These are phyloP conservation scores for Stereum hirsutum DNA, from an alignment of 1,284 basidiomycete genomes.

Conservation along the genomic window DNA sequence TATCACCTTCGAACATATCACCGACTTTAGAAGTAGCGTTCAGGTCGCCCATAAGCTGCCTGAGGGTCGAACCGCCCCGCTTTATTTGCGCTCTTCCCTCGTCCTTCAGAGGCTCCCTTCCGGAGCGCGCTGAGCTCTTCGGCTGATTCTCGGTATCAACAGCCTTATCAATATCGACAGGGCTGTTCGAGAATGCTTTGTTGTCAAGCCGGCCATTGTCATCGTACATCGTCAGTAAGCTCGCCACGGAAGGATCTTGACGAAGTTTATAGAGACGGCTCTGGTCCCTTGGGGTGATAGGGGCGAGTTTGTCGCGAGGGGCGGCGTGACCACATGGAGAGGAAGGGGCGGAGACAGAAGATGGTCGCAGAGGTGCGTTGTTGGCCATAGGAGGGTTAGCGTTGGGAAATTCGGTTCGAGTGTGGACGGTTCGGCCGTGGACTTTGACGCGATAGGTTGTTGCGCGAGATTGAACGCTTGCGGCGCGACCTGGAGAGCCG, in stretches of 20 bases:
- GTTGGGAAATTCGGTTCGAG: slow-evolving; percentile 54
- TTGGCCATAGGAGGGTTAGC: slow-evolving; percentile 33
- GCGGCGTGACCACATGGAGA: too few relatives aligned
- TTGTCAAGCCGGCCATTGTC: slow-evolving; percentile 54
- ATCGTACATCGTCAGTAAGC: slow-evolving; percentile 62
- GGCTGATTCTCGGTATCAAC: too few relatives aligned
- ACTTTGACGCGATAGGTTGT: slow-evolving; percentile 65
- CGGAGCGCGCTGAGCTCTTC: too few relatives aligned
- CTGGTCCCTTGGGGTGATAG: slow-evolving; percentile 37
- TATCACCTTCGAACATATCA: slow-evolving; percentile 49
- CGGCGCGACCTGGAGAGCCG: slow-evolving; percentile 28
- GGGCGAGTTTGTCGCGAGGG: slow-evolving; percentile 12
- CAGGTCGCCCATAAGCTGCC: slow-evolving; percentile 55
- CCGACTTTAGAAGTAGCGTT: slow-evolving; percentile 27
- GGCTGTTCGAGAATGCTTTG: slow-evolving; percentile 56
- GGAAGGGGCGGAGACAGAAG: slow-evolving; percentile 14
- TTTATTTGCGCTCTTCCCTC: slow-evolving; percentile 41
- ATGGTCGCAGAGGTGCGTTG: slow-evolving; percentile 19
- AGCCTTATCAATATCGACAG: slow-evolving; percentile 24
- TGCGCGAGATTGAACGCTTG: slow-evolving; percentile 41
- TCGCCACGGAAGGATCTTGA: slow-evolving; percentile 68
- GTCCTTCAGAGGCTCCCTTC: too few relatives aligned
- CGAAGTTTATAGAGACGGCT: slow-evolving; percentile 50
- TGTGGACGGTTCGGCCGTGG: slow-evolving; percentile 49
- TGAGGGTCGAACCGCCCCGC: slow-evolving; percentile 60